phyloP scores from a whole-genome alignment of 345 rosid genomes.

The Moricandia arvensis region DNA sequence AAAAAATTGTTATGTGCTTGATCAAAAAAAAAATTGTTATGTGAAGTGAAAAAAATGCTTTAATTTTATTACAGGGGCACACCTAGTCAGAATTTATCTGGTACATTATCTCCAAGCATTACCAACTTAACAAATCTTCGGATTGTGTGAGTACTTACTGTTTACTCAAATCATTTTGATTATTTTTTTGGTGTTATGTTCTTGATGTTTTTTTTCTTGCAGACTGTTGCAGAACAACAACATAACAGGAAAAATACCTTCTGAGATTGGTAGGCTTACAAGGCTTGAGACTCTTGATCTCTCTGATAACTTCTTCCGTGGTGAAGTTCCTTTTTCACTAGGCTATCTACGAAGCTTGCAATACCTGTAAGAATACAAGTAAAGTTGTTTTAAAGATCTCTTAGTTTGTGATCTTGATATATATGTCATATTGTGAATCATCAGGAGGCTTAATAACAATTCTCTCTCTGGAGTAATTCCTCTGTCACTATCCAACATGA shows the following conservation, averaged over 20 bases:
- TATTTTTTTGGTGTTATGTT: background rate
- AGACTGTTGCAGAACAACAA: slow-evolving; percentile 87
- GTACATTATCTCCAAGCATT: slow-evolving; percentile 82
- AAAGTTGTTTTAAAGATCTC: background rate
- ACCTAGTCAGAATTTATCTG: slow-evolving; percentile 89
- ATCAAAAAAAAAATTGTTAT: no score
- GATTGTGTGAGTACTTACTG: slow-evolving; percentile 58
- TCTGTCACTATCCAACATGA: slow-evolving; percentile 70
- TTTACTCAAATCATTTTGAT: background rate
- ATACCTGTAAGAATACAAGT: slow-evolving; percentile 60
- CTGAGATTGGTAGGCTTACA: slow-evolving; percentile 68
- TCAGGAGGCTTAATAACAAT: slow-evolving; percentile 94
- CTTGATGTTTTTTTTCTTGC: slow-evolving; percentile 25
- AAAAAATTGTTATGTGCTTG: no score
- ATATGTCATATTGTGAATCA: background rate
- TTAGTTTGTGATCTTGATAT: slow-evolving; percentile 7
- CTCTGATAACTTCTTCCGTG: slow-evolving; percentile 71
- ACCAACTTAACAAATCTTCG: slow-evolving; percentile 84
- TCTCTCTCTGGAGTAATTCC: slow-evolving; percentile 76
- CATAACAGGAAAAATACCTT: slow-evolving; percentile 82
- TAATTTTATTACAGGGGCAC: slow-evolving; percentile 55
- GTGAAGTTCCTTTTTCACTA: slow-evolving; percentile 64
- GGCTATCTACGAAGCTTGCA: slow-evolving; percentile 67
- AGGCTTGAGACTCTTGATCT: slow-evolving; percentile 90
- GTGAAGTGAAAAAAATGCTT: background rate